phyloP scores from a whole-genome alignment of 1,284 basidiomycete genomes.

The Hemileia vastatrix region DNA sequence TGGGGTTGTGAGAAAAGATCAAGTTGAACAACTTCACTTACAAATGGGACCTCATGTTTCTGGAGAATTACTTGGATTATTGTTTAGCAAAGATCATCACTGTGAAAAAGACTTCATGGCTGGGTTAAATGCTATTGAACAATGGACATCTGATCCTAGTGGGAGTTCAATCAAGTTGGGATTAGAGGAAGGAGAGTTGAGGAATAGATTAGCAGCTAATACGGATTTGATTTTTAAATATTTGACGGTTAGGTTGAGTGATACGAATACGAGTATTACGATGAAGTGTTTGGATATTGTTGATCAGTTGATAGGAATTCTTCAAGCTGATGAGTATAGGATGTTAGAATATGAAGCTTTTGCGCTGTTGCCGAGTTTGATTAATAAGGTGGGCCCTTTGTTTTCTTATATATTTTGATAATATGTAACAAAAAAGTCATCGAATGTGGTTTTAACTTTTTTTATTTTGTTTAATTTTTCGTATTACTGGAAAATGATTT shows the following conservation, averaged over 20 bases:
- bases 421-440: too few relatives aligned
- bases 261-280: slow-evolving; percentile 84
- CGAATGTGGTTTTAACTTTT: too few relatives aligned
- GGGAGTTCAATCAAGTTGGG: slow-evolving; percentile 56
- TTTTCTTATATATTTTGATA: not conserved
- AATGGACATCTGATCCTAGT: slow-evolving; percentile 58
- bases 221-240: slow-evolving; percentile 91
- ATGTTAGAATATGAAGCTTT: slow-evolving; percentile 77
- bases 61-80: slow-evolving; percentile 61
- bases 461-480: not conserved
- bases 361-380: slow-evolving; percentile 79
- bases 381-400: slow-evolving; percentile 62
- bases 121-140: slow-evolving; percentile 62
- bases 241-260: slow-evolving; percentile 75
- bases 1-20: slow-evolving; percentile 70
- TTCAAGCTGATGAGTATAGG: slow-evolving; percentile 64
- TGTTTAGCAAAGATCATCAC: slow-evolving; percentile 94
- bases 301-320: slow-evolving; percentile 63
- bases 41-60: slow-evolving; percentile 83
- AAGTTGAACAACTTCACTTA: slow-evolving; percentile 71
- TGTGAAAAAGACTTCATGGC: slow-evolving; percentile 84
- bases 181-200: slow-evolving; percentile 52
- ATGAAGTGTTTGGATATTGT: slow-evolving; percentile 83
- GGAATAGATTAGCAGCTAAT: slow-evolving; percentile 71
- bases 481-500: slow-evolving; percentile 3